Evolutionary conservation across 83 land plant species (phyloP).

Genomic region (Picea mariana): DNA sequence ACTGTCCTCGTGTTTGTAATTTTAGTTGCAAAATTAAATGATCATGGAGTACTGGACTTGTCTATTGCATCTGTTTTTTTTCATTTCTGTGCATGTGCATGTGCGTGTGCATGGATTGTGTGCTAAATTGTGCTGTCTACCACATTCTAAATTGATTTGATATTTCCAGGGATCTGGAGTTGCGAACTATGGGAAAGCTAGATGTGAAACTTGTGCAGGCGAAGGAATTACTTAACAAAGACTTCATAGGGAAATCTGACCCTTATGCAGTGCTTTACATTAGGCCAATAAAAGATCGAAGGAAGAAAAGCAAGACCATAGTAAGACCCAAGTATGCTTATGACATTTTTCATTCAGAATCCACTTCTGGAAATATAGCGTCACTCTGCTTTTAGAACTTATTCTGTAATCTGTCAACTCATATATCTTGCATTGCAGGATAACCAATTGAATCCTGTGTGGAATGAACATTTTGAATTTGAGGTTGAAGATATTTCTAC

Average conservation of each 20-base stretch:
- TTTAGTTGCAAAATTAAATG: background rate
- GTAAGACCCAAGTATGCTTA: constrained; percentile 54
- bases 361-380: background rate
- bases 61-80: constrained; percentile 1
- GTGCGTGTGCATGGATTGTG: too few species aligned
- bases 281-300: constrained; percentile 68
- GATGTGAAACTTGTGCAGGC: constrained; percentile 97
- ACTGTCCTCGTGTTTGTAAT: background rate
- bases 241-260: constrained; percentile 88
- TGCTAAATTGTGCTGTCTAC: background rate
- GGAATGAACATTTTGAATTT: constrained; percentile 88
- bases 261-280: constrained; percentile 82
- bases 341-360: background rate
- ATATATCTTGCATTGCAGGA: constrained; percentile 41
- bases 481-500: constrained; percentile 78
- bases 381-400: background rate
- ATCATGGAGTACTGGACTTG: background rate
- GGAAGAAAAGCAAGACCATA: constrained; percentile 83
- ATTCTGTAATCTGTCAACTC: background rate
- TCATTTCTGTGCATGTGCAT: background rate
- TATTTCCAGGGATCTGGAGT: constrained; percentile 62
- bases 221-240: constrained; percentile 77
- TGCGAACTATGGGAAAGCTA: constrained; percentile 79
- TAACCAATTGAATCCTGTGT: constrained; percentile 80
- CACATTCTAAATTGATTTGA: background rate